These are phyloP conservation scores for Gentiana macrophylla DNA, from an alignment of 257 asterid species.

Conservation along the genomic window DNA sequence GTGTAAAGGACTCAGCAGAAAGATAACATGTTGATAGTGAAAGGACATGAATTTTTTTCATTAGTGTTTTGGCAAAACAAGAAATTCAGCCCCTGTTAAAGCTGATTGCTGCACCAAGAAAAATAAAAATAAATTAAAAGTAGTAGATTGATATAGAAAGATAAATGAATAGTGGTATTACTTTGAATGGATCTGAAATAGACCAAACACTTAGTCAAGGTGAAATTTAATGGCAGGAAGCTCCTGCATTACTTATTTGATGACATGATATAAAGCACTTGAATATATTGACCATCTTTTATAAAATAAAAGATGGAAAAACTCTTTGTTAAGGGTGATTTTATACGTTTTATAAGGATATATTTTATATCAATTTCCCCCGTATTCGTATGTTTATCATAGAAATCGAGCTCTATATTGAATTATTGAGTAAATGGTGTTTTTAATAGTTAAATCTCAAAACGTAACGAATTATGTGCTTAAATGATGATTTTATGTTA, in stretches of 20 bases:
- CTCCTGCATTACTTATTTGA: neutral
- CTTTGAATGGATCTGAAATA: neutral
- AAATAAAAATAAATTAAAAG: neutral
- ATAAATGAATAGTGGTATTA: neutral
- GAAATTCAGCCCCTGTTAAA: constrained; percentile 16
- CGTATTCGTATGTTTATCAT: no score
- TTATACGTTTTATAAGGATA: no score
- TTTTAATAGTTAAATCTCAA: no score
- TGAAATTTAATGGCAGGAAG: constrained; percentile 6
- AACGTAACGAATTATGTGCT: no score
- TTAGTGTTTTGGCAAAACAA: constrained; percentile 17
- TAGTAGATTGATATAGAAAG: constrained; percentile 7
- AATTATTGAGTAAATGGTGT: no score
- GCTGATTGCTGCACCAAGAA: constrained; percentile 8
- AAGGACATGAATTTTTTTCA: constrained; percentile 13
- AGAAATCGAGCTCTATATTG: no score
- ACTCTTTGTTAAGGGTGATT: no score
- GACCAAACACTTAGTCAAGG: constrained; percentile 12
- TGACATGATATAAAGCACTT: no score
- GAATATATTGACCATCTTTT: no score
- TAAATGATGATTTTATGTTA: no score
- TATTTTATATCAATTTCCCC: no score
- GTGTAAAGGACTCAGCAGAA: constrained; percentile 3
- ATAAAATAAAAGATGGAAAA: no score
- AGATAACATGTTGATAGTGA: constrained; percentile 20